A percentile compares a stretch with the other conserved stretches of the same genome.
These are phyloP conservation scores for Eimeria necatrix DNA, from an alignment of 169 alveolate genomes.

Conservation along the genomic window DNA sequence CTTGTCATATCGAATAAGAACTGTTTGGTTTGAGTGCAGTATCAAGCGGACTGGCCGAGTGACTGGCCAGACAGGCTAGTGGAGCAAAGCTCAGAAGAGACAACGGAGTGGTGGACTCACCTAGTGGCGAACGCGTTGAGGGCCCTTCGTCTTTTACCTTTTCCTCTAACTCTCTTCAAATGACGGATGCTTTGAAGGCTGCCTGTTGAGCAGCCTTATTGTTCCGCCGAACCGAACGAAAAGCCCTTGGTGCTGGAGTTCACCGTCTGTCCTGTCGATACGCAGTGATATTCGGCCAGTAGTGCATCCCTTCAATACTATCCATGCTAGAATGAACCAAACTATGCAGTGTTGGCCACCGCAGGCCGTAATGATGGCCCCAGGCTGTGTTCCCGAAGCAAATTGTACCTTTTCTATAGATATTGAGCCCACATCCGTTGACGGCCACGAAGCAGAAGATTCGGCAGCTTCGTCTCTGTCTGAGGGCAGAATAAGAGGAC, in stretches of 20 bases:
- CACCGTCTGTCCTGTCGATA: background rate
- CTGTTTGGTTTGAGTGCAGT: too few species aligned
- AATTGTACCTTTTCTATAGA: background rate
- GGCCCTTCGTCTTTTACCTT: background rate
- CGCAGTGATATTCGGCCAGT: background rate
- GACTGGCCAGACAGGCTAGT: conserved; percentile 1
- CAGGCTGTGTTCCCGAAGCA: background rate
- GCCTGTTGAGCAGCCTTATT: too few species aligned
- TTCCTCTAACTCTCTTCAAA: background rate
- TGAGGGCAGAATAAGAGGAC: background rate
- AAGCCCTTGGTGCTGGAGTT: background rate
- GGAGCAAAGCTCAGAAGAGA: background rate
- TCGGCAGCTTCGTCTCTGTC: background rate
- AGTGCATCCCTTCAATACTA: background rate
- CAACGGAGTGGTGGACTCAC: background rate
- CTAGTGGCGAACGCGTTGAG: background rate
- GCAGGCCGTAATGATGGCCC: background rate
- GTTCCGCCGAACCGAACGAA: background rate
- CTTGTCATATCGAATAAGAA: too few species aligned
- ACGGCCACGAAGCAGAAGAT: background rate
- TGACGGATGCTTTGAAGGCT: too few species aligned
- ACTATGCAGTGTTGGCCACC: background rate
- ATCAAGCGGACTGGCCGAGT: background rate
- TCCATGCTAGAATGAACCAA: background rate
- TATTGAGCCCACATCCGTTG: conserved; percentile 15